phyloP scores from a whole-genome alignment of 768 basidiomycete genomes.

The Rhodocollybia butyracea region DNA sequence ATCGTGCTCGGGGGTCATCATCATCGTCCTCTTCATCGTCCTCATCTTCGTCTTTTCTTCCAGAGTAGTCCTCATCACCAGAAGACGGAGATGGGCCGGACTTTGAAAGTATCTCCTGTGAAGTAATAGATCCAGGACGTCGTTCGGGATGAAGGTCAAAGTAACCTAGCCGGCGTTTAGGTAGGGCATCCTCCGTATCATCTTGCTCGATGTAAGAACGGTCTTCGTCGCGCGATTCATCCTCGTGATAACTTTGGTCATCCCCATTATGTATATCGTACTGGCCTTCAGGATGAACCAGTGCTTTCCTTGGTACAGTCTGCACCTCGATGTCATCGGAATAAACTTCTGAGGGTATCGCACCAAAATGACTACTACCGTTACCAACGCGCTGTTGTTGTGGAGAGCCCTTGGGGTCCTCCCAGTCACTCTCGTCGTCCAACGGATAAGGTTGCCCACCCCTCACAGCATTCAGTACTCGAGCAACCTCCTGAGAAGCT shows the following conservation, averaged over 20 bases:
- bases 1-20: constrained; percentile 15
- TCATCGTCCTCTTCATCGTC: constrained; percentile 31
- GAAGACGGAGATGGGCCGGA: not conserved
- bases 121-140: constrained; percentile 30
- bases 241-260: constrained; percentile 12
- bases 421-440: constrained; percentile 62
- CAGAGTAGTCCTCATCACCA: not conserved
- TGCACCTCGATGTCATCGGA: constrained; percentile 26
- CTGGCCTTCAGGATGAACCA: not conserved
- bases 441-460: constrained; percentile 5
- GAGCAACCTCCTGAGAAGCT: constrained; percentile 63
- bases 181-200: constrained; percentile 20
- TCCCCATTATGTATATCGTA: constrained; percentile 49
- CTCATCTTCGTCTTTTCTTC: constrained; percentile 15
- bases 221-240: constrained; percentile 26
- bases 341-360: constrained; percentile 9
- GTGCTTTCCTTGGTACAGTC: constrained; percentile 3
- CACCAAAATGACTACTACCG: not conserved
- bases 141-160: constrained; percentile 81
- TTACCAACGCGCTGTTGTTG: constrained; percentile 38
- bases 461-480: constrained; percentile 50
- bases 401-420: constrained; percentile 71
- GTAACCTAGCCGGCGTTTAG: constrained; percentile 55
- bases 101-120: not conserved
- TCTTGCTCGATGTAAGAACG: constrained; percentile 24